Evolutionary conservation across 176 grass and related monocot genomes (phyloP), one percentile per base, ranked within the genome.

Genomic region (Aegilops tauschii): DNA sequence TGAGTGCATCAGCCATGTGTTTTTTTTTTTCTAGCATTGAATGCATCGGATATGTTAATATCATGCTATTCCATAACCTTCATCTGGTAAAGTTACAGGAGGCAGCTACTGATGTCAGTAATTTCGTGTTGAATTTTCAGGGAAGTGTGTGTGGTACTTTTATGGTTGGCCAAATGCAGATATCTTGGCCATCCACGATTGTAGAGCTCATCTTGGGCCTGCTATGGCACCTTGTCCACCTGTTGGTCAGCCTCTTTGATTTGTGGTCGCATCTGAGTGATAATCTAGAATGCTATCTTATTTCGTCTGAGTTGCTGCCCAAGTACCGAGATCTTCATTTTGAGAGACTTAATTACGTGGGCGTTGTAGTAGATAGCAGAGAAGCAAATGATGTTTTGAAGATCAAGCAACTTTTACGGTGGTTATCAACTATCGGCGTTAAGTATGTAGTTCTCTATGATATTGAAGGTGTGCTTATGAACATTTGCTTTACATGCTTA

Each of bases 401-500:
- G 68, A 37, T 93, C 59, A 86, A 92, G 69, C 87, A 90, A 69
- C 91, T 93, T 92, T 73, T 96, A 71, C 32, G 11, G 17, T 93
- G 89, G 89, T 67, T 96, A 47, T 81, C 89, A 37, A 81, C 75
- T 64, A 63, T 88, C 31, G 82, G 82, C 12, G 50, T 96, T 16
- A 88, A 92, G 63, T 79, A 93, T 90, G 82, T 96, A 61, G 74
- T 76, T 69, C 85, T 96, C 66, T 96, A 96, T 91, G 94, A 96
- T 76, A 84, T 84, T 69, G 89, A 96, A 91, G 94, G 94, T 96
- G 80, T 45, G 65, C 82, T 59, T 20, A 70, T 40, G 35, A 86
- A 42, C 75, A 49, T 84, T 78, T 80, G 17, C 67, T 31, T 50
- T n/a, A 82, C 61, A 54, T 47, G 73, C 49, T 70, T 72, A 23